Evolutionary conservation across 306 rosid genomes (phyloP).

Genomic region (Inga laurina): DNA sequence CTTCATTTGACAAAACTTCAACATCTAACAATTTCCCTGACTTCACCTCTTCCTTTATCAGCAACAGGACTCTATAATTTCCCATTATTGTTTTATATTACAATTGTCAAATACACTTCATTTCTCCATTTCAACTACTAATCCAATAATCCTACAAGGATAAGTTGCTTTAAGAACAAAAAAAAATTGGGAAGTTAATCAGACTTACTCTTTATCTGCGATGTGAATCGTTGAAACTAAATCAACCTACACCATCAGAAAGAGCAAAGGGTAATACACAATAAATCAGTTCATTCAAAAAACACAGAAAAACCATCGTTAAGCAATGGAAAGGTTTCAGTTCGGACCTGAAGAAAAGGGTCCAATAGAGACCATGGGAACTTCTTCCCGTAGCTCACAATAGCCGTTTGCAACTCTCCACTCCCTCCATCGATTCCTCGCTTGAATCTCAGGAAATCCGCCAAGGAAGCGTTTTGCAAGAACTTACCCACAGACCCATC

Average conservation of each 20-base stretch:
- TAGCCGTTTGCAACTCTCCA: conserved; percentile 84
- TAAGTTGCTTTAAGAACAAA: neutral
- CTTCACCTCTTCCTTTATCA: conserved; percentile 15
- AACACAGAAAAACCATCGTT: neutral
- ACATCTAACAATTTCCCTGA: neutral
- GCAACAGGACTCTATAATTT: conserved; percentile 8
- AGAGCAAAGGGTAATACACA: conserved; percentile 17
- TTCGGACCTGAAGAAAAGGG: conserved; percentile 77
- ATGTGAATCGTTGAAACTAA: conserved; percentile 97
- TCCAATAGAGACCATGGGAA: conserved; percentile 83
- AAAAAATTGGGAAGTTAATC: conserved; percentile 30
- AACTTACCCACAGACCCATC: conserved; percentile 75
- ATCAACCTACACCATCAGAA: conserved; percentile 75
- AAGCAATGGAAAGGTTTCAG: neutral
- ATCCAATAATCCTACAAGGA: conserved; percentile 1
- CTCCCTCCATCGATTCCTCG: conserved; percentile 52
- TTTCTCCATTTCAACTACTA: neutral
- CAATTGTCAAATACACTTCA: neutral
- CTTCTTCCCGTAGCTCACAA: conserved; percentile 73
- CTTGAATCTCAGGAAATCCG: conserved; percentile 90
- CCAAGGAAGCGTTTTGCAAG: conserved; percentile 64
- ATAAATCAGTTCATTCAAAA: conserved; percentile 11
- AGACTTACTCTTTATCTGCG: conserved; percentile 87
- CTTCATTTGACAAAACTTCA: conserved; percentile 14
- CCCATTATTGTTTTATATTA: neutral